Evolutionary conservation across 1,139 yeast genomes (phyloP), one percentile per base, ranked within the genome.

Genomic region (Nakaseomyces nivariensis): DNA sequence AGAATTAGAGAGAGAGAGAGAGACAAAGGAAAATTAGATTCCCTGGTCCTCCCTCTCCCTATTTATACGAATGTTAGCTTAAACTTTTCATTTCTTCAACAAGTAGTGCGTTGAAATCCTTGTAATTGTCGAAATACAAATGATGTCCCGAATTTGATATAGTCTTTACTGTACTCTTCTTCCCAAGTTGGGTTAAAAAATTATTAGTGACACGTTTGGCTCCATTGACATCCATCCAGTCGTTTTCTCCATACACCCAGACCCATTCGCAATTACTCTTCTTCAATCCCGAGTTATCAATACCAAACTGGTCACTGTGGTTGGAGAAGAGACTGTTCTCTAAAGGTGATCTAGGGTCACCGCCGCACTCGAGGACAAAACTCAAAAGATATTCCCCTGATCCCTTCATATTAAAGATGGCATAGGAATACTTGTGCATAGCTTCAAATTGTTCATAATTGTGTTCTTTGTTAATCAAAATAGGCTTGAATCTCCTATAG

Each of bases 361-460:
- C 94, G 4, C 92, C 94, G 9, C 90, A 87, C 1, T 82, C 82
- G 27, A 85, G 66, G 13, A 82, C 69, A 61, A 77, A 82, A 54
- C 82, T 81, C 55, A 85, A 68, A 77, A 83, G 77, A 62, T 85
- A 85, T 63, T 85, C 94, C 4, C 92, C 92, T 1, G 85, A 79
- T 0, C 92, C 94, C 3, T 73, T 76, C 26, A 81, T 77, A 59
- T 80, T 83, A 66, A 85, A 85, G 8, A 85, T 83, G 3, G 80
- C 78, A 61, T 85, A 85, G 0, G 87, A 72, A 60, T 85, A 85
- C 56, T 72, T 73, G 60, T 85, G 94, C 51, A 85, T 67, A 10
- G 71, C 60, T 26, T 67, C 63, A 47, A 72, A 70, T 52, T 76
- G 81, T 29, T 56, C 55, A n/a, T 59, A 49, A 0, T 72, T 58